These are phyloP conservation scores for Pichia gijzeniarum DNA, from an alignment of 805 yeast species.

Conservation along the genomic window DNA sequence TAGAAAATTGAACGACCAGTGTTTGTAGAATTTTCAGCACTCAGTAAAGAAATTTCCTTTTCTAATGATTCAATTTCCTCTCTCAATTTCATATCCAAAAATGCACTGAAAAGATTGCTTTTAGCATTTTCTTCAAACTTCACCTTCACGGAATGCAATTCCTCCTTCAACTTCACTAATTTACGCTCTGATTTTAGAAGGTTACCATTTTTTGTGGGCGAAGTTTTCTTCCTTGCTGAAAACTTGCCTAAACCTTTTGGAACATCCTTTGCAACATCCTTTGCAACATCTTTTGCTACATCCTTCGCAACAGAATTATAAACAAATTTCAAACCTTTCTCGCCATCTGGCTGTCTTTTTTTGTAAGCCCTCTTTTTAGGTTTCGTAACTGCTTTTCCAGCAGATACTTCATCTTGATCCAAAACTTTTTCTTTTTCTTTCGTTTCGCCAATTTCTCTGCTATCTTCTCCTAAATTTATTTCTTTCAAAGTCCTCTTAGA, in stretches of 20 bases:
- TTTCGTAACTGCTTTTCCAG: not conserved
- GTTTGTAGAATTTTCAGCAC: not conserved
- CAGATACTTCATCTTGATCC: not conserved
- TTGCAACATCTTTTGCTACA: not conserved
- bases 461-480: no score
- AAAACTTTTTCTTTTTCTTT: not conserved
- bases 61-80: slow-evolving; percentile 9
- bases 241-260: not conserved
- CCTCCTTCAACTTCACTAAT: not conserved
- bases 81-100: slow-evolving; percentile 11
- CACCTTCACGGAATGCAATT: not conserved
- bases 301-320: slow-evolving; percentile 5
- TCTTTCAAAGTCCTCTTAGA: not conserved
- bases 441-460: not conserved
- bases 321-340: slow-evolving; percentile 8
- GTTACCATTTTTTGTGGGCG: no score
- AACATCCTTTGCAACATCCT: not conserved
- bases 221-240: slow-evolving; percentile 3
- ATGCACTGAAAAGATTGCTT: slow-evolving; percentile 8
- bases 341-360: not conserved
- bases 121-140: slow-evolving; percentile 9
- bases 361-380: slow-evolving; percentile 7
- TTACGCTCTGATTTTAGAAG: no score
- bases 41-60: not conserved
- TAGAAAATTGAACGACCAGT: not conserved